Conservation (phyloP, 345 rosid genomes). For the Populus deltoides region DNA sequence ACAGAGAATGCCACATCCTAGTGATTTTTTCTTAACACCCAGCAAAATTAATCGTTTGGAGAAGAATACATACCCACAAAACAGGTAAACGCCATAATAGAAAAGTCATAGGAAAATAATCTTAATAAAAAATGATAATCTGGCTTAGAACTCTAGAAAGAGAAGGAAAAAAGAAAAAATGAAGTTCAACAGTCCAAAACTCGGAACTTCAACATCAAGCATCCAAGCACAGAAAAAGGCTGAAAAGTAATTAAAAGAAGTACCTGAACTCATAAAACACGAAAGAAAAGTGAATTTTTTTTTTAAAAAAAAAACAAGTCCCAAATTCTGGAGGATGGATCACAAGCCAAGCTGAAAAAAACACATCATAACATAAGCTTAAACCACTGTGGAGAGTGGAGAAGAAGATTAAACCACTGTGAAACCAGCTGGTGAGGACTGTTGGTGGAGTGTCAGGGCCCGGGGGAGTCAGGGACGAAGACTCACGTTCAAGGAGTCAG, state of each 20-base stretch:
- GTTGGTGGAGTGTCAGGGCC: no score
- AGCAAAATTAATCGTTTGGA: no score
- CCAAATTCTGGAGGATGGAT: slow-evolving; percentile 26
- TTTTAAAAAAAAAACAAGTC: not conserved
- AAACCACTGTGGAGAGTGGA: no score
- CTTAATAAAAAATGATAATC: not conserved
- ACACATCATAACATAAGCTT: slow-evolving; percentile 15
- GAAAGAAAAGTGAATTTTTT: slow-evolving; percentile 5
- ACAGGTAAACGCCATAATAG: not conserved
- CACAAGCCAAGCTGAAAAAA: not conserved
- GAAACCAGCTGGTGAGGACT: no score
- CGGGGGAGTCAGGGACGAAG: no score
- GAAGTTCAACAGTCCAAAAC: slow-evolving; percentile 47
- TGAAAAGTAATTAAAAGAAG: slow-evolving; percentile 38
- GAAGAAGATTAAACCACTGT: no score
- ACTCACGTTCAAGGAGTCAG: no score
- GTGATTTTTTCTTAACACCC: no score
- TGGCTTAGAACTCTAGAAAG: not conserved
- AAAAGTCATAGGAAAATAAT: slow-evolving; percentile 8
- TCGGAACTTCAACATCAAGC: slow-evolving; percentile 50
- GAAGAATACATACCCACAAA: slow-evolving; percentile 10
- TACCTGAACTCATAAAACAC: slow-evolving; percentile 23
- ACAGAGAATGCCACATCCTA: slow-evolving; percentile 4
- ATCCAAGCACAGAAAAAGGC: slow-evolving; percentile 40
- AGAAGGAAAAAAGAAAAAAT: slow-evolving; percentile 9